Percentiles rank a stretch among this genome's conserved stretches.
These are phyloP conservation scores for Daldinia loculata DNA, from an alignment of 495 filamentous ascomycete genomes.

Conservation along the genomic window DNA sequence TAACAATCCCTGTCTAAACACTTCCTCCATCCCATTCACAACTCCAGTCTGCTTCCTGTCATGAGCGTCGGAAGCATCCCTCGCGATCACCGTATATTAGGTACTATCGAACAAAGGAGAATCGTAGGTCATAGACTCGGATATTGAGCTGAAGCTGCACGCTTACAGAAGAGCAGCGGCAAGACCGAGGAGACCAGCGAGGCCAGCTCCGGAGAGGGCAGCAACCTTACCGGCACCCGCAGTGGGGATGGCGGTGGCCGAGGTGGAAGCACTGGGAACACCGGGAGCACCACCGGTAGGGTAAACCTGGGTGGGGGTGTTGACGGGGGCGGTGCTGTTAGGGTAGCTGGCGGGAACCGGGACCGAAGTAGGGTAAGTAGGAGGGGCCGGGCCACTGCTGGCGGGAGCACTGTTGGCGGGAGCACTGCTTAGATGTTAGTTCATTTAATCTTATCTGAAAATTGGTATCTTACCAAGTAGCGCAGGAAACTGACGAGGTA, in stretches of 20 bases:
- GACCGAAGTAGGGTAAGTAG: conserved; percentile 35
- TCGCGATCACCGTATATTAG: conserved; percentile 47
- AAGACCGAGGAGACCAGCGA: conserved; percentile 77
- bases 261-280: conserved; percentile 49
- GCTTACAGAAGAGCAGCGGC: conserved; percentile 81
- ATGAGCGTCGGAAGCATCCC: conserved; percentile 47
- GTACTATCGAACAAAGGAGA: conserved; percentile 50
- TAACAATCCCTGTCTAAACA: conserved; percentile 43
- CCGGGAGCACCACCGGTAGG: conserved; percentile 48
- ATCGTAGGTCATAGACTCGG: conserved; percentile 50
- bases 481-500: conserved; percentile 70
- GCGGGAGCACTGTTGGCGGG: conserved; percentile 37
- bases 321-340: conserved; percentile 40
- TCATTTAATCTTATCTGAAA: conserved; percentile 16
- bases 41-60: conserved; percentile 50
- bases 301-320: conserved; percentile 44
- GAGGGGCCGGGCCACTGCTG: conserved; percentile 26
- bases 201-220: conserved; percentile 72
- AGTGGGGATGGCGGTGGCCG: conserved; percentile 58
- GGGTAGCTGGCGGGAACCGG: conserved; percentile 36
- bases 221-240: conserved; percentile 71
- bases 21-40: conserved; percentile 35
- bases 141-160: conserved; percentile 35
- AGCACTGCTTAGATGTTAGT: conserved; percentile 42
- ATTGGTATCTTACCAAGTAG: conserved; percentile 63